These are phyloP conservation scores for Pseudodiploospora longispora DNA, from an alignment of 2,329 filamentous ascomycete genomes.

Conservation along the genomic window DNA sequence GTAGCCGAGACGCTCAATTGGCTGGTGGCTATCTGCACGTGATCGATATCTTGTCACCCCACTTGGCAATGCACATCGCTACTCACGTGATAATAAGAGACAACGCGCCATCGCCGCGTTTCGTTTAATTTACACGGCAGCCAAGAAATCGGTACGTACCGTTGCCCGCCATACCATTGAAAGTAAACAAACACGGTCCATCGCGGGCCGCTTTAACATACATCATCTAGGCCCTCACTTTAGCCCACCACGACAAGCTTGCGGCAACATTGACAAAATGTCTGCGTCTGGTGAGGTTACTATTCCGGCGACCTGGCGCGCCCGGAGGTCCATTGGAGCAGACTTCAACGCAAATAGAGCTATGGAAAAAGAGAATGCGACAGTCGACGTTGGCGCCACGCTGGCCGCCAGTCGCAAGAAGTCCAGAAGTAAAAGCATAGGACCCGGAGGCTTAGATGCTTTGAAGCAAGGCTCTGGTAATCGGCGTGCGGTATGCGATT, in stretches of 20 bases:
- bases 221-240: conserved; percentile 13
- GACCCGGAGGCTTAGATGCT: conserved; percentile 80
- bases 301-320: conserved; percentile 47
- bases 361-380: conserved; percentile 72
- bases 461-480: conserved; percentile 70
- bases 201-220: conserved; percentile 19
- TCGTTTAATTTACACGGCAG: neutral
- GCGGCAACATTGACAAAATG: conserved; percentile 19
- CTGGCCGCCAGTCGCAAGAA: conserved; percentile 52
- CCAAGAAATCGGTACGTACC: conserved; percentile 8
- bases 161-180: conserved; percentile 4
- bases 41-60: conserved; percentile 7
- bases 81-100: neutral
- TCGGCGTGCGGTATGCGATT: conserved; percentile 59
- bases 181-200: conserved; percentile 15
- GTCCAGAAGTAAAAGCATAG: conserved; percentile 90
- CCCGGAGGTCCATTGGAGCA: conserved; percentile 64
- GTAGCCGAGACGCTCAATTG: conserved; percentile 19
- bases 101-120: too few relatives aligned
- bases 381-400: conserved; percentile 52
- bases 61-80: neutral
- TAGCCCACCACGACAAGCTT: conserved; percentile 9
- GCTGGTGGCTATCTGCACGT: conserved; percentile 16
- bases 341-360: conserved; percentile 44
- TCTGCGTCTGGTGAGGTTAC: conserved; percentile 32